Conservation (phyloP, 1,139 yeast species). For the Candida sp. region DNA sequence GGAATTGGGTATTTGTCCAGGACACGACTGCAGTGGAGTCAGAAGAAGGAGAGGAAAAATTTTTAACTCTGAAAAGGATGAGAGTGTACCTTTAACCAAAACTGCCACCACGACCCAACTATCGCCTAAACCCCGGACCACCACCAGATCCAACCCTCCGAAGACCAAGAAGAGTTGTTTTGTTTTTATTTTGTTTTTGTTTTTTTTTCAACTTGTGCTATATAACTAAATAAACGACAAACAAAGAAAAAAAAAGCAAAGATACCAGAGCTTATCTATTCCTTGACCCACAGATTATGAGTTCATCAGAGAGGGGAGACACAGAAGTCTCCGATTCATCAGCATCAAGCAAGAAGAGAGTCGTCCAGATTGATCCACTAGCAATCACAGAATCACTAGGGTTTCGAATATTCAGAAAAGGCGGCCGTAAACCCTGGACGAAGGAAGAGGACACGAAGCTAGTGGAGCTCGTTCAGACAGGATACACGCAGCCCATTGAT, state of each 20-base stretch:
- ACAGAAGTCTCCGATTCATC: slow-evolving; percentile 3
- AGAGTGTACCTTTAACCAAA: background rate
- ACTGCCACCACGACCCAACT: background rate
- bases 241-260: background rate
- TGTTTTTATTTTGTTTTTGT: background rate
- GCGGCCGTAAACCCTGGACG: slow-evolving; percentile 69
- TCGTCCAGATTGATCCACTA: slow-evolving; percentile 60
- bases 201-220: background rate
- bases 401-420: slow-evolving; percentile 70
- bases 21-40: background rate
- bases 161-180: too few species aligned
- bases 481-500: slow-evolving; percentile 28
- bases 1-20: background rate
- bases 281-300: background rate
- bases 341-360: slow-evolving; percentile 15
- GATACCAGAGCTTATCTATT: background rate
- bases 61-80: slow-evolving; percentile 3
- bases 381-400: slow-evolving; percentile 78
- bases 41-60: background rate
- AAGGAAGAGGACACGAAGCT: slow-evolving; percentile 63
- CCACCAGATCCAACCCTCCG: background rate
- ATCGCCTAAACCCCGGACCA: background rate
- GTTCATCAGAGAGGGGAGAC: slow-evolving; percentile 3
- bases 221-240: slow-evolving; percentile 2
- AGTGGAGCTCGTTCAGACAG: slow-evolving; percentile 35